Base-by-base conservation (phyloP, 2,329 filamentous ascomycete species). In the Cryphonectria radicalis region DNA sequence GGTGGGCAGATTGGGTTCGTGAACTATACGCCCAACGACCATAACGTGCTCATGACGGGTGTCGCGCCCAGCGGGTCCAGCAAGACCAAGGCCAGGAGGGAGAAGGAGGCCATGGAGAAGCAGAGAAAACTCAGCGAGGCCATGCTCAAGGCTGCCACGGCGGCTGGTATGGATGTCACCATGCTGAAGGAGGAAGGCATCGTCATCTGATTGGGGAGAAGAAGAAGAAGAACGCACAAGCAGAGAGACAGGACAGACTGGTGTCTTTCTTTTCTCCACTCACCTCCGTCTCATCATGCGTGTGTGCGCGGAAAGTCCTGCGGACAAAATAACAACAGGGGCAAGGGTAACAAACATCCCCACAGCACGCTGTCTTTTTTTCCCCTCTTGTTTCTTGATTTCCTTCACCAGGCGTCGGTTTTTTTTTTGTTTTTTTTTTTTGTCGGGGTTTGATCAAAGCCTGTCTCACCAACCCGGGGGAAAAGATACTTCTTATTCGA, bases 51-150 rank as follows among this genome's bases (percentile, higher is more conserved):
- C 60, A 89, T 99, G 81, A 93, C 89, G 10, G 95, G 95, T 6
- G 96, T 99, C 17, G 96, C 96, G 63, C 95, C 95, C 0, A 95
- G 92, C 74, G 96, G 96, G 13, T 94, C 91, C 76, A 93, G 90
- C 75, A 98, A 98, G 87, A 98, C 96, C 11, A 98, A 98, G 80
- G 94, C 94, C n/a, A 84, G 94, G 69, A 85, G 96, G 66, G 95
- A 98, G 81, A 92, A 93, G 80, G 95, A 98, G 83, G 93, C 93
- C 1, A 85, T 88, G 68, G 95, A 98, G 78, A 91, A 91, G 81
- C 85, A 93, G 76, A 83, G 91, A 75, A 86, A 88, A 78, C 78
- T 95, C 69, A 91, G 88, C 77, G 89, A 93, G 79, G 89, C 90
- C 10, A 90, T 92, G 42, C 82, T 91, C 74, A 89, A 89, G 79